phyloP scores from a whole-genome alignment of 2,329 filamentous ascomycete species.

The Thielaviopsis musarum region DNA sequence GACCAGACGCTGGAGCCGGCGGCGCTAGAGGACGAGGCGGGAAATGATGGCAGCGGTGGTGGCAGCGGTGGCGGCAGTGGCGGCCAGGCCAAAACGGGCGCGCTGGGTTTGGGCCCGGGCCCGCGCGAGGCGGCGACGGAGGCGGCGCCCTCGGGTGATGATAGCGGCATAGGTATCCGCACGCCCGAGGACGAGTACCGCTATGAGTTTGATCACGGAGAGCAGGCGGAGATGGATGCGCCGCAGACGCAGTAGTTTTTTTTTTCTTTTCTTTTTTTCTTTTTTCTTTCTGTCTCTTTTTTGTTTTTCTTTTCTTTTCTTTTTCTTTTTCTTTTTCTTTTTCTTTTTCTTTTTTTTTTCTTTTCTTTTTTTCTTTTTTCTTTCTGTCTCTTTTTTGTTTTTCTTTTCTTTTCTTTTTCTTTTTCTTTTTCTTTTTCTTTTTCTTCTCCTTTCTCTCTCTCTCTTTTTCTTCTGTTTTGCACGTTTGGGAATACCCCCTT shows the following conservation, averaged over 20 bases:
- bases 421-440: too few species aligned
- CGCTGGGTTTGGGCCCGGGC: conserved; percentile 20
- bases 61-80: too few species aligned
- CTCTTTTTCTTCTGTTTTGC: background rate
- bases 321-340: background rate
- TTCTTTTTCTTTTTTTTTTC: background rate
- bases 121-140: conserved; percentile 18
- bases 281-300: background rate
- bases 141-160: conserved; percentile 33
- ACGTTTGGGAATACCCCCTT: too few species aligned
- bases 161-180: conserved; percentile 58
- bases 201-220: conserved; percentile 11
- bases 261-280: background rate
- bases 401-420: background rate
- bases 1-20: background rate
- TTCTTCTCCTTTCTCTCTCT: background rate
- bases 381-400: background rate
- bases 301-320: background rate
- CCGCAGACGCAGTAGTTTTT: conserved; percentile 7
- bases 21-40: too few species aligned
- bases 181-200: conserved; percentile 48
- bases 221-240: conserved; percentile 10
- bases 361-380: background rate
- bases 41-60: too few species aligned
- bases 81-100: background rate